Evolutionary conservation across 1,284 basidiomycete species (phyloP).

Genomic region (Cutaneotrichosporon dermatis): DNA sequence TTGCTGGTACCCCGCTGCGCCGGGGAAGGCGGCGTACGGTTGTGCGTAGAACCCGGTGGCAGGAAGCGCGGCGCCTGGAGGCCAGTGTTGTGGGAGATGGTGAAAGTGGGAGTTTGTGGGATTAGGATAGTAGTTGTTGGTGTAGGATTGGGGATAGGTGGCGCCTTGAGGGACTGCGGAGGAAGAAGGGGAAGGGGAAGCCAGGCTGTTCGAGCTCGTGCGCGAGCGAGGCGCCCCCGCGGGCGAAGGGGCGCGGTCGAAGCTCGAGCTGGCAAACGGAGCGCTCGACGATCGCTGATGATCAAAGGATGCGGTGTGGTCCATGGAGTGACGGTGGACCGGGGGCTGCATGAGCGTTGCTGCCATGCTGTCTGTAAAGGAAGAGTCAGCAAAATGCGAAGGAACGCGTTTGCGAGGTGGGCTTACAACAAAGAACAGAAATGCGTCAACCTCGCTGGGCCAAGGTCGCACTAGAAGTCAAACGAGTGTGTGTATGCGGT

Average conservation of each 20-base stretch:
- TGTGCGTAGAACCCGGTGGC: constrained; percentile 35
- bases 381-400: background rate
- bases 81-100: background rate
- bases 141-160: constrained; percentile 3
- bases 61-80: constrained; percentile 12
- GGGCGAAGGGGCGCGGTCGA: constrained; percentile 27
- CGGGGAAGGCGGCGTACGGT: constrained; percentile 22
- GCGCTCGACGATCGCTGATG: constrained; percentile 28
- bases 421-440: constrained; percentile 3
- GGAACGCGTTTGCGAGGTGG: background rate
- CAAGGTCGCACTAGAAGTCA: background rate
- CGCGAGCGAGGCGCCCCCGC: constrained; percentile 15
- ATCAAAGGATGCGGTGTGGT: constrained; percentile 42
- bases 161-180: constrained; percentile 22
- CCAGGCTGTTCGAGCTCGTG: constrained; percentile 18
- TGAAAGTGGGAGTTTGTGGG: constrained; percentile 5
- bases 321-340: constrained; percentile 42
- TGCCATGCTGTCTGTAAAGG: constrained; percentile 32
- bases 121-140: constrained; percentile 2
- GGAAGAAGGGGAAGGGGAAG: constrained; percentile 12
- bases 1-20: constrained; percentile 28
- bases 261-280: constrained; percentile 22
- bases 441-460: background rate
- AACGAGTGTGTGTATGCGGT: background rate
- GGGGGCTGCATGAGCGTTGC: constrained; percentile 37